phyloP scores from a whole-genome alignment of 78 protist genomes.

The Guillardia theta region DNA sequence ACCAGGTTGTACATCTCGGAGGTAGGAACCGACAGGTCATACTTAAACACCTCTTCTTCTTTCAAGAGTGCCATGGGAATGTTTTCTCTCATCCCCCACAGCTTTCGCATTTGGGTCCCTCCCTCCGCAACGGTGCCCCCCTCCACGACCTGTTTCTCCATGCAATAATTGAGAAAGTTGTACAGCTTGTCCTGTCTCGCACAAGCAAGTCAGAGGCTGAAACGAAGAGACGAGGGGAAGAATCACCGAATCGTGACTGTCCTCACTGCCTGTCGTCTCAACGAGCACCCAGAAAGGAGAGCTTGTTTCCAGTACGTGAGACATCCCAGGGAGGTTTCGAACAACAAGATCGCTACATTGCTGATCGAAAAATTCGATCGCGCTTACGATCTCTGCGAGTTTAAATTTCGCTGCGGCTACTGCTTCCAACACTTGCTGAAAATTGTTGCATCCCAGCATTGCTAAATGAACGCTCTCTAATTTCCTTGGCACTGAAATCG shows the following conservation, averaged over 20 bases:
- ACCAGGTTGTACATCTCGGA: constrained; percentile 59
- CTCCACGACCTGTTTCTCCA: constrained; percentile 28
- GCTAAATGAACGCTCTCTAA: constrained; percentile 24
- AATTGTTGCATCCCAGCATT: background rate
- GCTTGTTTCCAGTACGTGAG: background rate
- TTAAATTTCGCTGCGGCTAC: constrained; percentile 48
- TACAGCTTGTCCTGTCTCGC: constrained; percentile 65
- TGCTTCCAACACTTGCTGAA: background rate
- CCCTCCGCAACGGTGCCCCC: constrained; percentile 62
- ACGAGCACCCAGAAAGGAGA: constrained; percentile 76
- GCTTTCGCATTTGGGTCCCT: constrained; percentile 41
- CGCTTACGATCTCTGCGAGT: constrained; percentile 45
- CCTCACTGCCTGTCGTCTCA: constrained; percentile 83
- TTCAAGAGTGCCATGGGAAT: constrained; percentile 65
- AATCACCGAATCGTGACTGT: too few relatives aligned
- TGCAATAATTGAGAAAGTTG: constrained; percentile 54
- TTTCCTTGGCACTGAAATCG: constrained; percentile 45
- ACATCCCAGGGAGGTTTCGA: background rate
- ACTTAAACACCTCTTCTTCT: constrained; percentile 39
- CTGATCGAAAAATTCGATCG: constrained; percentile 21
- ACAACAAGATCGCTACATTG: background rate
- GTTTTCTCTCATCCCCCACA: constrained; percentile 79
- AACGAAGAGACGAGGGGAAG: too few relatives aligned
- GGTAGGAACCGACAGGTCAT: constrained; percentile 48
- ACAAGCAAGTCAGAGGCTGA: too few relatives aligned